Percentiles rank a stretch among this genome's conserved stretches.
Evolutionary conservation across 2,329 filamentous ascomycete genomes (phyloP).

Genomic region (Claviceps fusiformis): DNA sequence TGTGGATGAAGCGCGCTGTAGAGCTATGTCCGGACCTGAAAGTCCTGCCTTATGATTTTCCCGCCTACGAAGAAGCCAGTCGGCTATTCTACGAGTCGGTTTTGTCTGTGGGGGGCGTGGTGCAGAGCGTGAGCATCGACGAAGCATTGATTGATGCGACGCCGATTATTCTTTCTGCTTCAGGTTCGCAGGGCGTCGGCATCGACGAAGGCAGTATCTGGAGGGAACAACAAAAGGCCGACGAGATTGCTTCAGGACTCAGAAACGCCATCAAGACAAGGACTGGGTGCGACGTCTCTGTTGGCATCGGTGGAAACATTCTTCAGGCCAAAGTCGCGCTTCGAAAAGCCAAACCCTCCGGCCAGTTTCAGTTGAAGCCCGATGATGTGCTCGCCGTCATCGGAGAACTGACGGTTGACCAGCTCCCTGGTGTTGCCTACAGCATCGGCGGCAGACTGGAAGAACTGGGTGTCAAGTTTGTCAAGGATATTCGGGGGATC

Average conservation of each 20-base stretch:
- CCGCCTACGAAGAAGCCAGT: constrained; percentile 86
- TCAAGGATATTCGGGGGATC: constrained; percentile 68
- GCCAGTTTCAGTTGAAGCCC: constrained; percentile 77
- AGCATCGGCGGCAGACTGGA: constrained; percentile 81
- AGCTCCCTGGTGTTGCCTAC: constrained; percentile 82
- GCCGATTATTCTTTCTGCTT: constrained; percentile 48
- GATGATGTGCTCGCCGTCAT: constrained; percentile 68
- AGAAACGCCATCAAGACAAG: constrained; percentile 56
- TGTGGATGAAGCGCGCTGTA: constrained; percentile 95
- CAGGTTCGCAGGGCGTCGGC: constrained; percentile 50
- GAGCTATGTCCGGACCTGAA: constrained; percentile 76
- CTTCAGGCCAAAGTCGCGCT: constrained; percentile 83
- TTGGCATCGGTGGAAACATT: constrained; percentile 86
- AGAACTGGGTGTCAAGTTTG: constrained; percentile 67
- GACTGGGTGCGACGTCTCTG: constrained; percentile 78
- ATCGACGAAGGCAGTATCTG: constrained; percentile 55
- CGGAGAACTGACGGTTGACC: constrained; percentile 61
- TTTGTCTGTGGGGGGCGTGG: constrained; percentile 61
- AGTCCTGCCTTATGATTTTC: constrained; percentile 90
- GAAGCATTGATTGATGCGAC: constrained; percentile 85
- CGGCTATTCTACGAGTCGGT: constrained; percentile 77
- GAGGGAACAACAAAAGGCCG: constrained; percentile 66
- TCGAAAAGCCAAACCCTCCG: constrained; percentile 84
- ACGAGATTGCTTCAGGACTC: constrained; percentile 51
- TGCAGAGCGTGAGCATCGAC: constrained; percentile 95